These are phyloP conservation scores for Penicillium sp. DNA, from an alignment of 2,329 filamentous ascomycete genomes.

Conservation along the genomic window DNA sequence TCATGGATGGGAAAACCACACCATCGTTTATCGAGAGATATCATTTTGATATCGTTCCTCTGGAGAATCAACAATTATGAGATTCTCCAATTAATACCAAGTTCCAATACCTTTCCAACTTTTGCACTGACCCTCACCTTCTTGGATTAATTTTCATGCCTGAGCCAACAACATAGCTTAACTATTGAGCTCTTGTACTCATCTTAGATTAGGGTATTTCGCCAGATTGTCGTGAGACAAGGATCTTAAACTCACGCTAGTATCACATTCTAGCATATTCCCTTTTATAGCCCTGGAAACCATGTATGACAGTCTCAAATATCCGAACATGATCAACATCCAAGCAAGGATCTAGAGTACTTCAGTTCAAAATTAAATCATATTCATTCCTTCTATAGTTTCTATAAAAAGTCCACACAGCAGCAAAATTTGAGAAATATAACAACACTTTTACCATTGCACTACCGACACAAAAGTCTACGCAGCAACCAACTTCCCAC, in stretches of 20 bases:
- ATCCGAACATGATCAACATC: background rate
- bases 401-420: background rate
- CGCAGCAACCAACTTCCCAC: constrained; percentile 1
- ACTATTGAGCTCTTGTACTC: background rate
- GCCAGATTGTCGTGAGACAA: background rate
- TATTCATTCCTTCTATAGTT: background rate
- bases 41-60: constrained; percentile 11
- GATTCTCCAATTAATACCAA: constrained; percentile 2
- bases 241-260: constrained; percentile 5
- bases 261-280: background rate
- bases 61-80: constrained; percentile 9
- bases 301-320: background rate
- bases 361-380: background rate
- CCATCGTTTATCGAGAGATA: constrained; percentile 24
- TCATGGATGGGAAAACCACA: constrained; percentile 25
- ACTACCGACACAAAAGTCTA: background rate
- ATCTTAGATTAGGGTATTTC: background rate
- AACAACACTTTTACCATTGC: background rate
- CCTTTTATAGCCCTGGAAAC: background rate
- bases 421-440: background rate
- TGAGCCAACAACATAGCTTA: background rate
- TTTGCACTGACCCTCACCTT: background rate
- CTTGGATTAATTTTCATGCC: background rate
- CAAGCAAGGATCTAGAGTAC: too few species aligned
- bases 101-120: background rate